Percentiles rank a stretch among this genome's conserved stretches.
Conservation (phyloP, 306 rosid species). For the Boehmeria nivea region DNA sequence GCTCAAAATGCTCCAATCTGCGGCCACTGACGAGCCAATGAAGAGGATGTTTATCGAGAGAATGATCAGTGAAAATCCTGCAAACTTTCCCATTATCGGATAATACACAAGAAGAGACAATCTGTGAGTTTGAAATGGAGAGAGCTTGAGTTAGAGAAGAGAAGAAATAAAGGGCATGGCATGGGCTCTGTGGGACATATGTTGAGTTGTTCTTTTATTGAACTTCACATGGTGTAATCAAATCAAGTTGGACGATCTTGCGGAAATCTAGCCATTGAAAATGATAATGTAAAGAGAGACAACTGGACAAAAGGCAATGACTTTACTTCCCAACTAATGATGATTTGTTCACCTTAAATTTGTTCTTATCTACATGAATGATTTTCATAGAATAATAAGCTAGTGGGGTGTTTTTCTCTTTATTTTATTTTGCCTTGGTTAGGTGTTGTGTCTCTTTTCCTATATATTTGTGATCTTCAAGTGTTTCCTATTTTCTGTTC, state of each 20-base stretch:
- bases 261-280: slow-evolving; percentile 11
- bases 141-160: too few relatives aligned
- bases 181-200: too few relatives aligned
- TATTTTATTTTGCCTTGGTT: too few relatives aligned
- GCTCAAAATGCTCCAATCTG: slow-evolving; percentile 56
- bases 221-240: slow-evolving; percentile 15
- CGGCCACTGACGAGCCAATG: slow-evolving; percentile 26
- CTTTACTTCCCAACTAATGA: slow-evolving; percentile 20
- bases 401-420: too few relatives aligned
- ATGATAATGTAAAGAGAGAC: neutral
- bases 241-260: slow-evolving; percentile 1
- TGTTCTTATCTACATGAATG: neutral
- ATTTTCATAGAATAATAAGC: neutral
- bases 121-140: too few relatives aligned
- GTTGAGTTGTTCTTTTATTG: too few relatives aligned
- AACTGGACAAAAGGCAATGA: slow-evolving; percentile 1
- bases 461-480: too few relatives aligned
- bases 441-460: too few relatives aligned
- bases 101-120: too few relatives aligned
- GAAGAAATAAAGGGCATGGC: too few relatives aligned
- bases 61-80: slow-evolving; percentile 21
- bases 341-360: neutral
- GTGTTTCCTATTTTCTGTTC: too few relatives aligned
- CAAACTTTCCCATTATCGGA: slow-evolving; percentile 39
- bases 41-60: slow-evolving; percentile 28